Percentiles rank a stretch among this genome's conserved stretches.
Conservation (phyloP, 306 rosid species). For the Sechiopsis laciniata region DNA sequence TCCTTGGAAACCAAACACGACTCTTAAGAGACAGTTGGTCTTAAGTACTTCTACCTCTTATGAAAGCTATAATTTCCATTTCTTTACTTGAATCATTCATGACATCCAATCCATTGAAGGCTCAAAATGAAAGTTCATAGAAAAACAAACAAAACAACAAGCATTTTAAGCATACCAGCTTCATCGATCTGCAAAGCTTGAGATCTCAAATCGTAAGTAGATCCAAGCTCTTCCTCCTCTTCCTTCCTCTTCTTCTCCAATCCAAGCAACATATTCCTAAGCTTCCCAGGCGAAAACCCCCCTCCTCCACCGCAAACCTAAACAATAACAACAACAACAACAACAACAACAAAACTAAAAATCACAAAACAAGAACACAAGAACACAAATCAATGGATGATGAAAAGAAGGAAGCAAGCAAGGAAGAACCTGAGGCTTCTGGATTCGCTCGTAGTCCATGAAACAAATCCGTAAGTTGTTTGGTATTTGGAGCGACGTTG, state of each 20-base stretch:
- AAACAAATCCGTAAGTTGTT: not conserved
- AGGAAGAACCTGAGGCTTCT: slow-evolving; percentile 68
- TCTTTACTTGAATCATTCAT: not conserved
- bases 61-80: not conserved
- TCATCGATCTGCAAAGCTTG: slow-evolving; percentile 55
- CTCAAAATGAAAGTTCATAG: slow-evolving; percentile 17
- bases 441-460: slow-evolving; percentile 96
- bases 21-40: not conserved
- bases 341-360: slow-evolving; percentile 16
- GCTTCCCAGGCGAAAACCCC: slow-evolving; percentile 88
- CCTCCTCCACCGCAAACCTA: slow-evolving; percentile 49
- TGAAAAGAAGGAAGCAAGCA: slow-evolving; percentile 15
- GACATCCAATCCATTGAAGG: not conserved
- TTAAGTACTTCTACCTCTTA: not conserved
- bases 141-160: not conserved
- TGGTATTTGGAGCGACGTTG: not conserved
- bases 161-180: slow-evolving; percentile 41
- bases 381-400: not conserved
- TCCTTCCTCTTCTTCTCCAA: slow-evolving; percentile 79
- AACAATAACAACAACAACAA: too few species aligned
- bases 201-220: slow-evolving; percentile 61
- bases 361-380: slow-evolving; percentile 10
- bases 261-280: slow-evolving; percentile 76
- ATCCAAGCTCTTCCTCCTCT: slow-evolving; percentile 54
- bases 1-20: not conserved